Evolutionary conservation across 2,329 filamentous ascomycete species (phyloP).

Genomic region (Ascochyta viciae-villosae): DNA sequence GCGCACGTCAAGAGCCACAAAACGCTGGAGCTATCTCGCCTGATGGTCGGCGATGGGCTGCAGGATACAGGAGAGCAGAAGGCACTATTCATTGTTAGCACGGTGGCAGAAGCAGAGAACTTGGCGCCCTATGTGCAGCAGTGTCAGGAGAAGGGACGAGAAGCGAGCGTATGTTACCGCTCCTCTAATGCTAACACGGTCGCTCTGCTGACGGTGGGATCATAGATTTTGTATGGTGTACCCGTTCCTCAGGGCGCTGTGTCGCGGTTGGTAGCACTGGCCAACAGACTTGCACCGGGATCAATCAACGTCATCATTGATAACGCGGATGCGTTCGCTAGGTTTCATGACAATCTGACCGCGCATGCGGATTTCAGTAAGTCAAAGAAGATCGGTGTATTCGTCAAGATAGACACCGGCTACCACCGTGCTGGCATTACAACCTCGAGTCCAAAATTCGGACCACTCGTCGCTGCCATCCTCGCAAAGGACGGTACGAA

Average conservation of each 20-base stretch:
- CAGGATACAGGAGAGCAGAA: conserved; percentile 57
- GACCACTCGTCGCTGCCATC: conserved; percentile 58
- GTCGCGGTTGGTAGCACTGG: conserved; percentile 65
- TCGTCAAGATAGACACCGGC: conserved; percentile 78
- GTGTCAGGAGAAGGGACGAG: conserved; percentile 61
- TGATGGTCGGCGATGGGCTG: conserved; percentile 68
- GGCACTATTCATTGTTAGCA: conserved; percentile 69
- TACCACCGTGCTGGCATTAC: conserved; percentile 73
- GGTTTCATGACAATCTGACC: conserved; percentile 51
- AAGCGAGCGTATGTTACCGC: conserved; percentile 62
- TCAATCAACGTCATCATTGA: conserved; percentile 73
- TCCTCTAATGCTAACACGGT: too few relatives aligned
- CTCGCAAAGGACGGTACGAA: conserved; percentile 29
- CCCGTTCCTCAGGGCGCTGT: conserved; percentile 69
- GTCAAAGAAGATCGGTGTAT: conserved; percentile 58
- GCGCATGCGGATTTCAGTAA: neutral
- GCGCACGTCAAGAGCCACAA: conserved; percentile 88
- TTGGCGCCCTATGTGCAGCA: conserved; percentile 67
- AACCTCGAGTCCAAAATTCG: conserved; percentile 57
- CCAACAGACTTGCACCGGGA: conserved; percentile 59
- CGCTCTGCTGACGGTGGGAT: neutral
- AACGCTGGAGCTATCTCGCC: conserved; percentile 69
- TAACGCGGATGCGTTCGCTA: conserved; percentile 60
- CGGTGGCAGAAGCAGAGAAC: conserved; percentile 75
- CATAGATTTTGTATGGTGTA: conserved; percentile 73